Evolutionary conservation across 805 yeast genomes (phyloP).

Genomic region (Candida incommunis): DNA sequence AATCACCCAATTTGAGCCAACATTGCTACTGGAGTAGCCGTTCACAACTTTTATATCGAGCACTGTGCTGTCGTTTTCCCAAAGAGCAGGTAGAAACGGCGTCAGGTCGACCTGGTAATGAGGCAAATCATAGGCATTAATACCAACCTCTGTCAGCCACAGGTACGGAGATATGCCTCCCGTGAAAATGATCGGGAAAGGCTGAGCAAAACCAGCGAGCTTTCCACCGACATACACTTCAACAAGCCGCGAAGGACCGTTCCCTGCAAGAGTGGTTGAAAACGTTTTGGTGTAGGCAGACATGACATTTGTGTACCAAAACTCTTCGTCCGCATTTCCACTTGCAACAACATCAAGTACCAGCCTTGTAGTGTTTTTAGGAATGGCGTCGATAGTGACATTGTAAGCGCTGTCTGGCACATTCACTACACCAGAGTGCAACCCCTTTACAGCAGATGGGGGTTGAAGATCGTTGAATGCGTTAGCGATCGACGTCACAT

Average conservation of each 20-base stretch:
- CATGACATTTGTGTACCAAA: conserved; percentile 53
- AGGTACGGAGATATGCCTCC: conserved; percentile 72
- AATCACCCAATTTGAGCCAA: conserved; percentile 21
- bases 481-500: background rate
- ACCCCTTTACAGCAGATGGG: background rate
- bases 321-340: conserved; percentile 66
- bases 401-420: conserved; percentile 18
- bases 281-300: conserved; percentile 29
- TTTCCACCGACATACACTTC: conserved; percentile 46
- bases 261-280: conserved; percentile 4
- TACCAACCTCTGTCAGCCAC: conserved; percentile 71
- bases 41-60: conserved; percentile 40
- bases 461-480: background rate
- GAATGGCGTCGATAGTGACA: conserved; percentile 32
- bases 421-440: background rate
- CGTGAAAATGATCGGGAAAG: conserved; percentile 62
- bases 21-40: conserved; percentile 9
- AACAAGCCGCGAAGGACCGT: conserved; percentile 32
- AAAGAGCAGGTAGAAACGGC: conserved; percentile 50
- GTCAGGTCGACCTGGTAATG: conserved; percentile 60
- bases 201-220: conserved; percentile 47
- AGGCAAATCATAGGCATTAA: conserved; percentile 61
- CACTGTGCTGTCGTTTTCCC: conserved; percentile 33
- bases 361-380: conserved; percentile 43
- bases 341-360: conserved; percentile 41